Conservation (phyloP, 805 yeast species). For the Candida vartiovaarae region DNA sequence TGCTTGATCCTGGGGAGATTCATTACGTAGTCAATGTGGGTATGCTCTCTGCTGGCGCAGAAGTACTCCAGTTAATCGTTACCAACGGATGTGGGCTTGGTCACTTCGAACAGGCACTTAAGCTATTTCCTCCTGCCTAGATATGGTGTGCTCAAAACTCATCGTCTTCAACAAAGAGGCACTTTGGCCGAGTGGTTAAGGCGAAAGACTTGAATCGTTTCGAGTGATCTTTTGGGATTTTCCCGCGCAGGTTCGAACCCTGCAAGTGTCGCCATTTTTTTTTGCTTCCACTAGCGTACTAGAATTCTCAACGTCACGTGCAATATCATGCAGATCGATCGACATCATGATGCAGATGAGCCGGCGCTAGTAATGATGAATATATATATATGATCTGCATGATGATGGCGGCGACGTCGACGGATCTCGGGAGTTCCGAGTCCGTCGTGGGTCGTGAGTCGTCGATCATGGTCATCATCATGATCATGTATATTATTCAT, state of each 20-base stretch:
- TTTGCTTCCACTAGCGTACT: neutral
- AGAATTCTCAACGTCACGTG: neutral
- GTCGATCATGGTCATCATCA: no score
- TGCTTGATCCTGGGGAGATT: neutral
- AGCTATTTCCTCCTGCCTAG: neutral
- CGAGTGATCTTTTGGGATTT: constrained; percentile 22
- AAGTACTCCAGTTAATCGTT: neutral
- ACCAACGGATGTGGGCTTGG: neutral
- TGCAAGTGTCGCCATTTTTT: constrained; percentile 20
- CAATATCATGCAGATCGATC: no score
- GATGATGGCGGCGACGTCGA: no score
- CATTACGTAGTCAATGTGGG: neutral
- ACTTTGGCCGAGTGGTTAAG: constrained; percentile 26
- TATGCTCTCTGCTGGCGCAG: neutral
- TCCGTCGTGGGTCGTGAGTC: no score
- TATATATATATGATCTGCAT: no score
- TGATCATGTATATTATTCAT: no score
- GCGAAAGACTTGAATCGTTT: constrained; percentile 24
- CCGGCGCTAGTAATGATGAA: no score
- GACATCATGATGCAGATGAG: no score
- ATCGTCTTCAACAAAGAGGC: constrained; percentile 6
- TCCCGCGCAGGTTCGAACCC: constrained; percentile 27
- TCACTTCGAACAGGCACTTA: neutral
- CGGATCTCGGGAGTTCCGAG: no score
- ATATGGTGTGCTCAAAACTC: no score